These are phyloP conservation scores for Ilyonectria destructans DNA, from an alignment of 2,329 filamentous ascomycete genomes.

Conservation along the genomic window DNA sequence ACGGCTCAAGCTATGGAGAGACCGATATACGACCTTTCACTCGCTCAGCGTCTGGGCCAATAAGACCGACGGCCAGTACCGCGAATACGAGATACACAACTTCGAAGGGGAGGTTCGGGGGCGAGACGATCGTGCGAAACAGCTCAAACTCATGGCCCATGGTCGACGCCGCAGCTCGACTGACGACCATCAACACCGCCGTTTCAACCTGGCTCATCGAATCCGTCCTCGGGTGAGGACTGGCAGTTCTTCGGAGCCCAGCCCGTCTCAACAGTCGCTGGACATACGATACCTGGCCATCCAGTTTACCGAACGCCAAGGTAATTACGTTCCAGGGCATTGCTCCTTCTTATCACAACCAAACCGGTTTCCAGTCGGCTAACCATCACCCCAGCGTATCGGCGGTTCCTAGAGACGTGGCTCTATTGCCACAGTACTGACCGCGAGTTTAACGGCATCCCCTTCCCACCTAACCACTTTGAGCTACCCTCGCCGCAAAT, in stretches of 20 bases:
- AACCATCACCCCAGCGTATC: slow-evolving; percentile 54
- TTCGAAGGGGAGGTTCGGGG: slow-evolving; percentile 65
- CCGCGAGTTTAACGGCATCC: slow-evolving; percentile 62
- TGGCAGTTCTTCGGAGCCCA: slow-evolving; percentile 44
- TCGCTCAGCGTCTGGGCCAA: slow-evolving; percentile 66
- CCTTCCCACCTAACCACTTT: slow-evolving; percentile 63
- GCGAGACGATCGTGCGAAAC: slow-evolving; percentile 63
- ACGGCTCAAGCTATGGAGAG: slow-evolving; percentile 68
- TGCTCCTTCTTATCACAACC: slow-evolving; percentile 27
- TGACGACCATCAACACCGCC: slow-evolving; percentile 56
- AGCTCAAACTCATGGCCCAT: slow-evolving; percentile 61
- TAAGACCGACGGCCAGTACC: slow-evolving; percentile 62
- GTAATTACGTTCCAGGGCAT: slow-evolving; percentile 50
- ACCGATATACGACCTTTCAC: slow-evolving; percentile 64
- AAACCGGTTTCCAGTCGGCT: slow-evolving; percentile 41
- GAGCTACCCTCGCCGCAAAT: slow-evolving; percentile 66
- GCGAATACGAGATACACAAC: slow-evolving; percentile 64
- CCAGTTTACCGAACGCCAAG: slow-evolving; percentile 65
- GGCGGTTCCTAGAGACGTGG: slow-evolving; percentile 65
- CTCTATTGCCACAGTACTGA: slow-evolving; percentile 63
- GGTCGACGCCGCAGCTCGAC: slow-evolving; percentile 60
- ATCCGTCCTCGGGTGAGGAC: slow-evolving; percentile 60
- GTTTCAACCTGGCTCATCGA: slow-evolving; percentile 62
- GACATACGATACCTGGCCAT: slow-evolving; percentile 67
- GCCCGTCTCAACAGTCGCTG: slow-evolving; percentile 46